Base-by-base conservation (phyloP, 2,329 filamentous ascomycete genomes). In the Alternaria longipes region DNA sequence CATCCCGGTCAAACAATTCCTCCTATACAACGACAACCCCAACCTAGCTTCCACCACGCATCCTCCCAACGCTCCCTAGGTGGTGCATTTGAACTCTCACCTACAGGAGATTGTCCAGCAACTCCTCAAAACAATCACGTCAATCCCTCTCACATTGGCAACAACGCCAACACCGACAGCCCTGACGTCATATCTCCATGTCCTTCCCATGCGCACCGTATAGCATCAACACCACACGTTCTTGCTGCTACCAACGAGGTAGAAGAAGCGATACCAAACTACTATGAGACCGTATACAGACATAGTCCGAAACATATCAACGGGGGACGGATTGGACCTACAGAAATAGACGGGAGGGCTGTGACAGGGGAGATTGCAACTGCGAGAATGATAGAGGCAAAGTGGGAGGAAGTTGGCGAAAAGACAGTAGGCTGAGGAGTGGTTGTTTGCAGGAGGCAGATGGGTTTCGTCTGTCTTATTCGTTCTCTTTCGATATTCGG, bases 221-320 rank as follows among this genome's bases (percentile, higher is more conserved):
- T 18, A 18, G 38, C 41, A 24, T 54, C 51, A n/a, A 40, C 51
- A 45, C n/a, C 51, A 34, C 16, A 22, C n/a, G 22, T n/a, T 8
- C 47, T 34, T 22, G 34, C 47, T 16, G 28, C 32, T 16, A 9
- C 18, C n/a, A 26, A 16, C 11, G 41, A n/a, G 7, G 16, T 12
- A 18, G 45, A 32, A 30, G 28, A 20, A 32, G 46, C 16, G 42
- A 46, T 54, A 40, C 56, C 56, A 14, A 62, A 44, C 22, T 62
- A 62, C 32, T 62, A 46, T 20, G 59, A 62, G 18, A 44, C 30
- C 3, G 44, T 62, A 44, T 51, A 42, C 22, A 54, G 38, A 30
- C 38, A 26, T 6, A n/a, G 18, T 32, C 26, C 38, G 24, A 32
- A 32, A 7, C 51, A 54, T 24, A 30, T 54, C 26, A 54, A 54